A percentile compares a stretch with the other conserved stretches of the same genome.
Conservation (phyloP, 2,329 filamentous ascomycete genomes). For the Claviceps sp. region DNA sequence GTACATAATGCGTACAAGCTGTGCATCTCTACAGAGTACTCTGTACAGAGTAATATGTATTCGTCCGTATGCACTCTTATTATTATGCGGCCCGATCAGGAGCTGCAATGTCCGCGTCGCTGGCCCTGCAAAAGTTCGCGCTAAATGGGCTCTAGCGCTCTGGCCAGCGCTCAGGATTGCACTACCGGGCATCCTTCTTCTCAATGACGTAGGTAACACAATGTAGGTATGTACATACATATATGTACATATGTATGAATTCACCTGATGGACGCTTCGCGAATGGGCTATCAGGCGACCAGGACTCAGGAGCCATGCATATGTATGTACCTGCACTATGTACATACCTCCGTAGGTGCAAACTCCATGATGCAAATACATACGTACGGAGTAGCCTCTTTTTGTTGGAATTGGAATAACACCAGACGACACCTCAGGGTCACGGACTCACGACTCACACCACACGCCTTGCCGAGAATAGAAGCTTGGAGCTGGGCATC, state of each 20-base stretch:
- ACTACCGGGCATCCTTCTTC: conserved; percentile 1
- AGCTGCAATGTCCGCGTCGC: not conserved
- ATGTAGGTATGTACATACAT: not conserved
- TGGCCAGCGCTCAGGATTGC: conserved; percentile 1
- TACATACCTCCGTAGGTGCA: not conserved
- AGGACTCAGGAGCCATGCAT: no score
- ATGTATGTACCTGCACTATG: not conserved
- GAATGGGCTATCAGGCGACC: no score
- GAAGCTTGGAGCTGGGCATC: not conserved
- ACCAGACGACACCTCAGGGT: not conserved
- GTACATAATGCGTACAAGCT: no score
- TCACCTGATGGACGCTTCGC: no score
- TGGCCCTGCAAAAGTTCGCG: conserved; percentile 7
- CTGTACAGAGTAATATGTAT: no score
- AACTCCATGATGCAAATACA: not conserved
- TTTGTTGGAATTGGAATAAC: not conserved
- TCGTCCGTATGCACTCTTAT: not conserved
- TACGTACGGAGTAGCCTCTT: not conserved
- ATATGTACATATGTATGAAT: no score
- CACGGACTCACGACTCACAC: no score
- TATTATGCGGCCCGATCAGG: not conserved
- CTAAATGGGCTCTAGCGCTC: conserved; percentile 5
- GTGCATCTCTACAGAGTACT: no score
- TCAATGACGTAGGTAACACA: conserved; percentile 3
- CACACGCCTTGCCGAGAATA: no score